Evolutionary conservation across 2,329 filamentous ascomycete species (phyloP).

Genomic region (Colletotrichum somersetense): DNA sequence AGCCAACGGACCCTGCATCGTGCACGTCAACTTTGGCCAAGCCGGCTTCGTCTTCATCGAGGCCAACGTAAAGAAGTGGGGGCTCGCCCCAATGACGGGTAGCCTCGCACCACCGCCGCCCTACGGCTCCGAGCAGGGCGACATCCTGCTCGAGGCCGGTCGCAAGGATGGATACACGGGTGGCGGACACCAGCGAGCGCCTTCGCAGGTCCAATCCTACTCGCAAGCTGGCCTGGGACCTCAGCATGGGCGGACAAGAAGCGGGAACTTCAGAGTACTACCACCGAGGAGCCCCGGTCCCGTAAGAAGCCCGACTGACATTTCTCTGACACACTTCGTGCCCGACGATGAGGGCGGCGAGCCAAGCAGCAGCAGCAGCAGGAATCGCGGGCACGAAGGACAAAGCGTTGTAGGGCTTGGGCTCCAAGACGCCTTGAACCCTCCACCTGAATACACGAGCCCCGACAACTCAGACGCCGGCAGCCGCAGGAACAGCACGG

Average conservation of each 20-base stretch:
- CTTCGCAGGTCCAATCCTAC: slow-evolving; percentile 59
- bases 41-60: slow-evolving; percentile 99
- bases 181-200: slow-evolving; percentile 58
- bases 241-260: slow-evolving; percentile 80
- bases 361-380: slow-evolving; percentile 50
- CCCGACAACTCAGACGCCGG: slow-evolving; percentile 70
- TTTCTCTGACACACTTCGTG: slow-evolving; percentile 89
- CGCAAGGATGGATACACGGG: slow-evolving; percentile 69
- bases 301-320: slow-evolving; percentile 91
- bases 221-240: slow-evolving; percentile 56
- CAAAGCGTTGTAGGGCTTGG: slow-evolving; percentile 56
- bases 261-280: slow-evolving; percentile 81
- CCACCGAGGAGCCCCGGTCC: slow-evolving; percentile 89
- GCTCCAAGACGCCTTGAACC: slow-evolving; percentile 69
- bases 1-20: slow-evolving; percentile 89
- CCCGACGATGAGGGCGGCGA: slow-evolving; percentile 80
- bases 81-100: slow-evolving; percentile 93
- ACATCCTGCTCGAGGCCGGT: slow-evolving; percentile 91
- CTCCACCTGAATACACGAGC: slow-evolving; percentile 79
- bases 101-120: slow-evolving; percentile 95
- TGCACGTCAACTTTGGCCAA: slow-evolving; percentile 98
- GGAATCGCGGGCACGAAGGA: slow-evolving; percentile 44
- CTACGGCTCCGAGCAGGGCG: slow-evolving; percentile 96
- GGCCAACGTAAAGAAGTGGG: slow-evolving; percentile 99
- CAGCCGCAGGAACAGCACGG: slow-evolving; percentile 68